phyloP scores from a whole-genome alignment of 139 green algal species.

The Chlorella ohadii region DNA sequence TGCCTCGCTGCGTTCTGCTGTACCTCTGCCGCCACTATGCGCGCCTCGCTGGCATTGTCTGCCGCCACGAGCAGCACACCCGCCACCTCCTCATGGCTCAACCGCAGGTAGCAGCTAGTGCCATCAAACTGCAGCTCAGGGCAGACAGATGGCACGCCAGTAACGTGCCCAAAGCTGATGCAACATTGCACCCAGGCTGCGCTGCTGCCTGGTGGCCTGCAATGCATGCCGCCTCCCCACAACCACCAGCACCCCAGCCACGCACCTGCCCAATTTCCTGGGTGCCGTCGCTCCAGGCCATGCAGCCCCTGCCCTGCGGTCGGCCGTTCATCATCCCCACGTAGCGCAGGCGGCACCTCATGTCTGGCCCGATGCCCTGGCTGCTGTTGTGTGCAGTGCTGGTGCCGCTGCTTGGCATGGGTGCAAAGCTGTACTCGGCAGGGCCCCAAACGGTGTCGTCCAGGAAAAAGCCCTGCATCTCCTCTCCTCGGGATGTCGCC shows the following conservation, averaged over 20 bases:
- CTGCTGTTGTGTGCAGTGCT: not conserved
- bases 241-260: not conserved
- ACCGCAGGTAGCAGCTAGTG: not conserved
- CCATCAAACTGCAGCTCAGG: conserved; percentile 18
- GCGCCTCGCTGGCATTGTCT: not conserved
- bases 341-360: not conserved
- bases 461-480: conserved; percentile 7
- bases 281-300: conserved; percentile 15
- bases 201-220: no score
- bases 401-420: not conserved
- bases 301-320: conserved; percentile 5
- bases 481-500: conserved; percentile 1
- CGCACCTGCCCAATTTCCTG: conserved; percentile 3
- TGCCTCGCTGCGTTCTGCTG: not conserved
- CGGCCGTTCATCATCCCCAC: conserved; percentile 24
- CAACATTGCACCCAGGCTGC: no score
- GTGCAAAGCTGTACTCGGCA: not conserved
- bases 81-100: not conserved
- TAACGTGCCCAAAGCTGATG: no score
- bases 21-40: not conserved
- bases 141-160: no score
- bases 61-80: conserved; percentile 20
- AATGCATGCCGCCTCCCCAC: not conserved
- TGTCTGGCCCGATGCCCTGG: no score
- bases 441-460: conserved; percentile 26